Conservation (phyloP, 2,329 filamentous ascomycete species). For the Fusarium dimerum region DNA sequence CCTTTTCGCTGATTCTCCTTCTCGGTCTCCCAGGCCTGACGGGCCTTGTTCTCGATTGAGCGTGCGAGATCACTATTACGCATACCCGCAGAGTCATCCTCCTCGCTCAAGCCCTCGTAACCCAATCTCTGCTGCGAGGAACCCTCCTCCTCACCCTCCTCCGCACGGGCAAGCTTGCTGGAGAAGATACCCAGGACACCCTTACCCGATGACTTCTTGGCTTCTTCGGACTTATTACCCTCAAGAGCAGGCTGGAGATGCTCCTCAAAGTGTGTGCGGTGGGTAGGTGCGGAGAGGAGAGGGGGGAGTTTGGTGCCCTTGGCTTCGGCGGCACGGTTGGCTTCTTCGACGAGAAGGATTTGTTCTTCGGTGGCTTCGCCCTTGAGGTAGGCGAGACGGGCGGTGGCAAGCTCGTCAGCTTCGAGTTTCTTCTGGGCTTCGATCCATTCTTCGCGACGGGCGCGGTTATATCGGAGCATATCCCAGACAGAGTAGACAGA, state of each 20-base stretch:
- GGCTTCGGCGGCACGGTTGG: conserved; percentile 49
- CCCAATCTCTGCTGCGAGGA: conserved; percentile 14
- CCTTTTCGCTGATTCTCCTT: conserved; percentile 52
- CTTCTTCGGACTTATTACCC: conserved; percentile 16
- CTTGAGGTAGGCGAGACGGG: conserved; percentile 61
- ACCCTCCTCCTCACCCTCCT: conserved; percentile 23
- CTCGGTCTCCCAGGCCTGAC: conserved; percentile 49
- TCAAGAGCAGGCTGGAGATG: conserved; percentile 35
- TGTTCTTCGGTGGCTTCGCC: conserved; percentile 59
- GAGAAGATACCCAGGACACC: conserved; percentile 39
- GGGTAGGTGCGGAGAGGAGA: conserved; percentile 48
- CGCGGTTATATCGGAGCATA: conserved; percentile 62
- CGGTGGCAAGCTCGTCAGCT: conserved; percentile 56
- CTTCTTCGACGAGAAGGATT: conserved; percentile 57
- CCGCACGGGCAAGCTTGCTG: conserved; percentile 29
- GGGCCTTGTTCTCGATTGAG: conserved; percentile 40
- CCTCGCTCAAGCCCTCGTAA: conserved; percentile 22
- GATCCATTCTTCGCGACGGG: conserved; percentile 60
- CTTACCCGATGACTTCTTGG: conserved; percentile 33
- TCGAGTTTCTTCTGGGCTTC: conserved; percentile 55
- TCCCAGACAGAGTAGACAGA: conserved; percentile 62
- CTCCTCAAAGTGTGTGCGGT: conserved; percentile 39
- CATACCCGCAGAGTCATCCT: conserved; percentile 22
- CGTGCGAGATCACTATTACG: conserved; percentile 20
- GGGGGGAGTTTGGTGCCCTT: conserved; percentile 51